Conservation (phyloP, 805 yeast genomes). For the Candida stauntonica region DNA sequence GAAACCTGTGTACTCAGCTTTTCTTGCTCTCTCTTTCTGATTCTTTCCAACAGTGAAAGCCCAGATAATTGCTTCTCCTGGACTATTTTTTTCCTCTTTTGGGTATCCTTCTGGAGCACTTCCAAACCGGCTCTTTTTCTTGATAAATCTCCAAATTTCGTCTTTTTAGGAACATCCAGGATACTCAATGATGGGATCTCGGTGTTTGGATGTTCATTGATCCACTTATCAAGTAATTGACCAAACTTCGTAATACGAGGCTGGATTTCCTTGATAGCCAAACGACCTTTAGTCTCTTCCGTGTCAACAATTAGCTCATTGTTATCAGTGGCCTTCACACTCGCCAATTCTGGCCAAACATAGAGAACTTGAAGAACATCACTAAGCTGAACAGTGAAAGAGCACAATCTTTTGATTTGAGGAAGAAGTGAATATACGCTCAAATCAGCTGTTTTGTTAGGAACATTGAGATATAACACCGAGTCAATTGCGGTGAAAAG, state of each 20-base stretch:
- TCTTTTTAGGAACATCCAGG: constrained; percentile 1
- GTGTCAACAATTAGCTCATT: constrained; percentile 20
- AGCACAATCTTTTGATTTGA: constrained; percentile 15
- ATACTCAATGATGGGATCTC: constrained; percentile 16
- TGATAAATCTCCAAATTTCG: neutral
- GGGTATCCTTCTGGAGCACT: constrained; percentile 5
- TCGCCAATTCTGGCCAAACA: constrained; percentile 21
- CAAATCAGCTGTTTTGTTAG: constrained; percentile 19
- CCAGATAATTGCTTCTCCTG: constrained; percentile 8
- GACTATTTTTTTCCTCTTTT: neutral
- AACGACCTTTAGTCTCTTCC: constrained; percentile 9
- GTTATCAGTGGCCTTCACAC: constrained; percentile 15
- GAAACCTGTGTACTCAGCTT: constrained; percentile 12
- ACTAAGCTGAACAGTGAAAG: constrained; percentile 6
- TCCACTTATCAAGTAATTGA: constrained; percentile 17
- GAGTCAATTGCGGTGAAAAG: constrained; percentile 21
- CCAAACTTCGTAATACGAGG: constrained; percentile 12
- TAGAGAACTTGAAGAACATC: constrained; percentile 18
- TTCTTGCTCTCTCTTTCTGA: constrained; percentile 33
- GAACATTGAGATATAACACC: constrained; percentile 12
- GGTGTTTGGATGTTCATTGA: constrained; percentile 6
- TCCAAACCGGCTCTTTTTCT: constrained; percentile 12
- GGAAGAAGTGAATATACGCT: constrained; percentile 13
- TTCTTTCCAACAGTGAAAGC: constrained; percentile 36
- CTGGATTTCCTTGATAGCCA: constrained; percentile 8